A percentile compares a stretch with the other conserved stretches of the same genome.
phyloP scores from a whole-genome alignment of 2,329 filamentous ascomycete genomes.

The Colletotrichum chrysophilum region DNA sequence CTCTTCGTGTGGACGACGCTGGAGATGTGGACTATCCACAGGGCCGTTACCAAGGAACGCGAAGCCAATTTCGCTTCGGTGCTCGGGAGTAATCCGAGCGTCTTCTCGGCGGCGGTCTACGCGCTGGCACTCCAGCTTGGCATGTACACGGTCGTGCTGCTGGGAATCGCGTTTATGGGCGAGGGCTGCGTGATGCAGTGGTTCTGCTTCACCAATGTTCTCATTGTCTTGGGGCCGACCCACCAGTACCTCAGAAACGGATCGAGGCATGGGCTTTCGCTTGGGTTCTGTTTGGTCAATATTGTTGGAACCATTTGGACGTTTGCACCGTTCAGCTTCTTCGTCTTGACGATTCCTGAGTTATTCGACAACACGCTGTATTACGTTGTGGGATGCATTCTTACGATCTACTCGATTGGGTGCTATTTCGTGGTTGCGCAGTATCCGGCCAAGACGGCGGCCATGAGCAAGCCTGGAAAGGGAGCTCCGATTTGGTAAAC shows the following conservation, averaged over 20 bases:
- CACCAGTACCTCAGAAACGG: conserved; percentile 12
- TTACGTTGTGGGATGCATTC: not conserved
- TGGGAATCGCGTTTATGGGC: conserved; percentile 14
- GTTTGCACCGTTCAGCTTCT: not conserved
- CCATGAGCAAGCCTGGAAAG: not conserved
- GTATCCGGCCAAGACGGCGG: not conserved
- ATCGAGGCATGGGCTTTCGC: conserved; percentile 2
- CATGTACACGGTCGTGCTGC: conserved; percentile 7
- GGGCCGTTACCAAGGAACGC: conserved; percentile 8
- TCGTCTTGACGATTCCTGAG: not conserved
- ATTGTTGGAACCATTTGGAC: conserved; percentile 8
- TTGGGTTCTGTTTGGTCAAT: conserved; percentile 11
- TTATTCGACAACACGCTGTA: not conserved
- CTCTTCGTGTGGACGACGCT: conserved; percentile 6
- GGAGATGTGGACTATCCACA: conserved; percentile 15
- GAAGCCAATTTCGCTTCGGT: not conserved
- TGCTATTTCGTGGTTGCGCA: not conserved
- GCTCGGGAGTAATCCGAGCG: not conserved
- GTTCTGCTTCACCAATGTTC: conserved; percentile 20
- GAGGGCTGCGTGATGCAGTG: conserved; percentile 15
- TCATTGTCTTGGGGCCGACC: conserved; percentile 5
- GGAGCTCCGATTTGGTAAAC: not conserved
- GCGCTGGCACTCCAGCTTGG: not conserved
- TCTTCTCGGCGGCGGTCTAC: not conserved
- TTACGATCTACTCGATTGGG: not conserved